phyloP scores from a whole-genome alignment of 176 grass and related monocot species.

The Luzula sylvatica region DNA sequence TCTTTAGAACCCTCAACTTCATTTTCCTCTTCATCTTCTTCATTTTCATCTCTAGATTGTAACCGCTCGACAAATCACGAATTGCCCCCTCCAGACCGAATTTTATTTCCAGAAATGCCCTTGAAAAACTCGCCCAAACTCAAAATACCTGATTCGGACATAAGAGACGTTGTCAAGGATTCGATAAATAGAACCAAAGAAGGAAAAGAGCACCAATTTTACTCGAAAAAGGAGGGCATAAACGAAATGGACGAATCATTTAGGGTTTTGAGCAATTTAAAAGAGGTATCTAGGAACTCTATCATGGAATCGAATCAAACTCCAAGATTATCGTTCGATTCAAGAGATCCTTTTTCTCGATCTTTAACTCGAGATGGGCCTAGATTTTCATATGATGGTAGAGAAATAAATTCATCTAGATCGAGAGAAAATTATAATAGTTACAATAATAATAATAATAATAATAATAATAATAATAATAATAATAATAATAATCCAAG shows the following conservation, averaged over 20 bases:
- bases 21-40: slow-evolving; percentile 68
- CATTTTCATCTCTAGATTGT: slow-evolving; percentile 78
- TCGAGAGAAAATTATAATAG: not conserved
- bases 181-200: slow-evolving; percentile 58
- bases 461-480: too few species aligned
- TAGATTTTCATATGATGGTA: slow-evolving; percentile 65
- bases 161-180: slow-evolving; percentile 76
- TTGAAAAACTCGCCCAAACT: slow-evolving; percentile 51
- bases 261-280: slow-evolving; percentile 43
- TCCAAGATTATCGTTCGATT: slow-evolving; percentile 52
- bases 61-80: slow-evolving; percentile 74
- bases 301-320: slow-evolving; percentile 43
- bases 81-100: slow-evolving; percentile 47
- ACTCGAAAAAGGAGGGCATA: slow-evolving; percentile 35
- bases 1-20: slow-evolving; percentile 52
- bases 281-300: slow-evolving; percentile 44
- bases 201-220: slow-evolving; percentile 31
- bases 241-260: slow-evolving; percentile 56
- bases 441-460: too few species aligned
- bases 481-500: slow-evolving; percentile 28
- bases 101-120: slow-evolving; percentile 49
- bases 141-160: slow-evolving; percentile 40
- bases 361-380: slow-evolving; percentile 23
- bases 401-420: slow-evolving; percentile 26
- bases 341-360: slow-evolving; percentile 19